Conservation (phyloP, 2,329 filamentous ascomycete genomes). For the Cladobotryum protrusum region DNA sequence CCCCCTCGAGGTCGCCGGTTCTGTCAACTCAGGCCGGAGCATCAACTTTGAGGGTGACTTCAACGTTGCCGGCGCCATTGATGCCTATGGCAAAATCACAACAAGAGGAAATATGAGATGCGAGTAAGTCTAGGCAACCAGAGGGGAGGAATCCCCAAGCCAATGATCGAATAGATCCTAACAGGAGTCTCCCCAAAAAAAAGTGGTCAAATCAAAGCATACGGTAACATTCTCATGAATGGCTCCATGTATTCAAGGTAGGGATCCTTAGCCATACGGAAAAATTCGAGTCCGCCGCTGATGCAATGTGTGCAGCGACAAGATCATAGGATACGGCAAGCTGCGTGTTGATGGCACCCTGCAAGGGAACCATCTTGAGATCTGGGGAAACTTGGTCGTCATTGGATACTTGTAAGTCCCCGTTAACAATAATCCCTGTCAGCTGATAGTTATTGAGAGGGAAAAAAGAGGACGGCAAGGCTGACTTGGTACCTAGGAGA, state of each 20-base stretch:
- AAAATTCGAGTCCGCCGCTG: background rate
- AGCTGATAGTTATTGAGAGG: background rate
- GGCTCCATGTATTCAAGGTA: constrained; percentile 35
- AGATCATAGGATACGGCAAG: constrained; percentile 42
- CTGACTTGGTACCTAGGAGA: constrained; percentile 21
- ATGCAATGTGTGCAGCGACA: constrained; percentile 26
- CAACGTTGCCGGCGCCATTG: constrained; percentile 37
- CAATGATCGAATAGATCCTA: background rate
- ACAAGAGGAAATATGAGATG: constrained; percentile 38
- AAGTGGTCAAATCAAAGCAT: constrained; percentile 40
- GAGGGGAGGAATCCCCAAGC: constrained; percentile 26
- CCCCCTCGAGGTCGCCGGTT: constrained; percentile 42
- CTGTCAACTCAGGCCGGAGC: constrained; percentile 39
- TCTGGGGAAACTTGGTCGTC: constrained; percentile 41
- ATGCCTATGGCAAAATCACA: constrained; percentile 40
- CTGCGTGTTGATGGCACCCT: constrained; percentile 38
- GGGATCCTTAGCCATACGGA: constrained; percentile 12
- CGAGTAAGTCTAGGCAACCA: constrained; percentile 27
- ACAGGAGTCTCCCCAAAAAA: background rate
- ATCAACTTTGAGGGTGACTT: constrained; percentile 41
- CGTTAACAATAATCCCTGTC: background rate
- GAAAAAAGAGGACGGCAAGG: background rate
- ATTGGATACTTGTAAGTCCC: constrained; percentile 37
- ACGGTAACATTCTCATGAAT: constrained; percentile 38
- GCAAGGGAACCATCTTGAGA: constrained; percentile 38